Conservation (phyloP, 345 rosid species). For the Gossypium sturtianum region DNA sequence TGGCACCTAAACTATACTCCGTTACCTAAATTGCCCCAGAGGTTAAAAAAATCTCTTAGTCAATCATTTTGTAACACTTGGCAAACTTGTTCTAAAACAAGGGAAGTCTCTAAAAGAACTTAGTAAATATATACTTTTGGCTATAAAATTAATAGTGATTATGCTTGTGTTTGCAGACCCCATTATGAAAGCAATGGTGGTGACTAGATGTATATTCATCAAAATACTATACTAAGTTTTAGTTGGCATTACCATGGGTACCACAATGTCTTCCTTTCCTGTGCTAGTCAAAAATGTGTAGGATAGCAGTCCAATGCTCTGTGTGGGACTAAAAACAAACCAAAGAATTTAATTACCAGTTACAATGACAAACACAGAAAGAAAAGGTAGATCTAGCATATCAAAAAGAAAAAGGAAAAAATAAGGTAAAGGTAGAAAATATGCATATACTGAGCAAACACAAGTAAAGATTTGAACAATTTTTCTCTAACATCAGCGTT, state of each 20-base stretch:
- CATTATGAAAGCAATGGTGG: not conserved
- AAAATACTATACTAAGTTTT: not conserved
- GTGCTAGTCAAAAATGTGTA: slow-evolving; percentile 92
- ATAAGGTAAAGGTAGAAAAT: not conserved
- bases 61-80: too few species aligned
- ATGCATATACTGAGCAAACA: not conserved
- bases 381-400: not conserved
- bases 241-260: slow-evolving; percentile 74
- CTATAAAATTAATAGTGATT: not conserved
- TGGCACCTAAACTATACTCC: too few species aligned
- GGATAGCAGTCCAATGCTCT: slow-evolving; percentile 88
- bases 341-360: slow-evolving; percentile 18
- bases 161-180: not conserved
- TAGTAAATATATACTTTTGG: not conserved
- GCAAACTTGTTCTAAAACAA: too few species aligned
- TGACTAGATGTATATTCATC: not conserved
- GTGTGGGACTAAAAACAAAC: slow-evolving; percentile 53
- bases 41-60: too few species aligned
- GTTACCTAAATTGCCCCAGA: too few species aligned
- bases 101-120: too few species aligned
- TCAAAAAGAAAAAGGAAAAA: not conserved
- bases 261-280: slow-evolving; percentile 86
- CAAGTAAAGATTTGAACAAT: not conserved
- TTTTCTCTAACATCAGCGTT: not conserved
- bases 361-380: not conserved